phyloP scores from a whole-genome alignment of 2,329 filamentous ascomycete species.

The Aureobasidium musti region DNA sequence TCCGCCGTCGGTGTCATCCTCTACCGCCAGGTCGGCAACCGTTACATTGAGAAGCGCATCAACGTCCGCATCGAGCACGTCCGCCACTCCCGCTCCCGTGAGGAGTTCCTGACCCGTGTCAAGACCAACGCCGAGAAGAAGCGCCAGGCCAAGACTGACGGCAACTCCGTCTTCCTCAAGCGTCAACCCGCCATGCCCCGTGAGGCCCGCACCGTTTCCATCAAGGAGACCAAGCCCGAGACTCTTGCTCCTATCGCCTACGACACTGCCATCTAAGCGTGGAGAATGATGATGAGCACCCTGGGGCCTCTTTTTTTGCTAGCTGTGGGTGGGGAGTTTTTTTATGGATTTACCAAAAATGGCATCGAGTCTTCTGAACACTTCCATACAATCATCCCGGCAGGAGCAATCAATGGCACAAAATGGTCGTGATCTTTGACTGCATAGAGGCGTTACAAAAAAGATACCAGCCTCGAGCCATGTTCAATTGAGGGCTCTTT shows the following conservation, averaged over 20 bases:
- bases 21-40: slow-evolving; percentile 99
- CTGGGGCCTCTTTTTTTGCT: slow-evolving; percentile 24
- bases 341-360: slow-evolving; percentile 27
- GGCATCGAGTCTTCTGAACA: slow-evolving; percentile 28
- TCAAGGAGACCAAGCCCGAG: slow-evolving; percentile 83
- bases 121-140: slow-evolving; percentile 94
- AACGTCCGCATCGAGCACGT: slow-evolving; percentile 99
- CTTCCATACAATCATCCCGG: slow-evolving; percentile 28
- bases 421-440: slow-evolving; percentile 25
- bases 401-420: slow-evolving; percentile 20
- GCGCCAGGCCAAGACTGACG: slow-evolving; percentile 88
- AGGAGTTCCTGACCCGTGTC: slow-evolving; percentile 94
- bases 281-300: slow-evolving; percentile 5
- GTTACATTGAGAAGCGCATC: slow-evolving; percentile 99
- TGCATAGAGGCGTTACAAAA: slow-evolving; percentile 23
- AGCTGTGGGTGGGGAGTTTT: slow-evolving; percentile 29
- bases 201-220: slow-evolving; percentile 74
- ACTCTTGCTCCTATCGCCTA: slow-evolving; percentile 89
- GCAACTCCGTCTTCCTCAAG: slow-evolving; percentile 89
- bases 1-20: slow-evolving; percentile 97
- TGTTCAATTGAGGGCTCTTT: slow-evolving; percentile 26
- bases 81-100: slow-evolving; percentile 87
- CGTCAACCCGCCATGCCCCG: slow-evolving; percentile 79
- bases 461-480: slow-evolving; percentile 26
- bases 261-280: slow-evolving; percentile 89